These are phyloP conservation scores for Tagetes erecta DNA, from an alignment of 129 eudicot species.

Conservation along the genomic window DNA sequence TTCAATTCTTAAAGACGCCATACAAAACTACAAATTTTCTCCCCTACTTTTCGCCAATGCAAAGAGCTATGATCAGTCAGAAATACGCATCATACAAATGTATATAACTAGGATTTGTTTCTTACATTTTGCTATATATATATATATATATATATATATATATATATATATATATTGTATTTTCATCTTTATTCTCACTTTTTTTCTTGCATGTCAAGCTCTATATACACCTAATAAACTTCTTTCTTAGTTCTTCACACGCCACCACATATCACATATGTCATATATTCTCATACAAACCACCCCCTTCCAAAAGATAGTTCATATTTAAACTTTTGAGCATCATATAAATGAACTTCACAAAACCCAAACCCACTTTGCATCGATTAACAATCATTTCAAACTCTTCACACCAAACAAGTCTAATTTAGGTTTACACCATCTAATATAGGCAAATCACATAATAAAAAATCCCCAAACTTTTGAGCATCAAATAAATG, in stretches of 20 bases:
- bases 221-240: background rate
- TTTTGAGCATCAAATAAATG: no score
- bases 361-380: background rate
- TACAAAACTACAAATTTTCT: background rate
- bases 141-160: no score
- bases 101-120: background rate
- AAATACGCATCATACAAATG: background rate
- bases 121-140: background rate
- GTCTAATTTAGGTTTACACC: background rate
- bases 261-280: background rate
- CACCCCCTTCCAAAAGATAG: background rate
- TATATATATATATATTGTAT: background rate
- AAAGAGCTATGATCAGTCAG: background rate
- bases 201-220: background rate
- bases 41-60: background rate
- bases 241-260: background rate
- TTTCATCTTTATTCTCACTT: background rate
- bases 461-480: no score
- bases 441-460: background rate
- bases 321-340: slow-evolving; percentile 3
- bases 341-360: background rate
- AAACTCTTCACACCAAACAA: background rate
- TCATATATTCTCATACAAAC: background rate
- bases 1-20: background rate
- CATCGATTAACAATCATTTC: background rate